A percentile compares a stretch with the other conserved stretches of the same genome.
Evolutionary conservation across 2,329 filamentous ascomycete genomes (phyloP).

Genomic region (Microascus cirrosus): DNA sequence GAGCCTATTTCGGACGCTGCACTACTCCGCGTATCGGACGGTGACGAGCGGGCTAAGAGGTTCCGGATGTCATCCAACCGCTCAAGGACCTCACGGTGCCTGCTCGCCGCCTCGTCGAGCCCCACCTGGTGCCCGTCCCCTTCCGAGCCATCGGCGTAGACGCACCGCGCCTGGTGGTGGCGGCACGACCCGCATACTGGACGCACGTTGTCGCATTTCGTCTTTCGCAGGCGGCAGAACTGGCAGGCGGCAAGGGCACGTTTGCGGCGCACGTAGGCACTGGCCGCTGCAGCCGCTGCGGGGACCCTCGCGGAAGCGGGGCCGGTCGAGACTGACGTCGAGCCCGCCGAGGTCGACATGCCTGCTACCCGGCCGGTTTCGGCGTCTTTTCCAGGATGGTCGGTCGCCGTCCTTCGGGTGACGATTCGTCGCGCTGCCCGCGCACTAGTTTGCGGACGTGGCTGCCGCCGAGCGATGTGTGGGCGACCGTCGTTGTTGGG

Average conservation of each 20-base stretch:
- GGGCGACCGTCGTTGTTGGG: too few species aligned
- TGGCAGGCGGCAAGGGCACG: not conserved
- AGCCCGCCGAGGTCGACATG: too few species aligned
- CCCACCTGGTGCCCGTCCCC: not conserved
- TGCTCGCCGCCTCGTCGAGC: constrained; percentile 2
- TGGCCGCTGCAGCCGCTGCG: too few species aligned
- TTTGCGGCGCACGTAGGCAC: not conserved
- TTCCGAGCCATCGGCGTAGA: constrained; percentile 1
- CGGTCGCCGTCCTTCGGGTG: too few species aligned
- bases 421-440: too few species aligned
- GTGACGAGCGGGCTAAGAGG: not conserved
- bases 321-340: too few species aligned
- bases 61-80: constrained; percentile 2
- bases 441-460: too few species aligned
- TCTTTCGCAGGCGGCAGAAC: not conserved
- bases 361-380: too few species aligned
- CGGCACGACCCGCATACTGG: not conserved
- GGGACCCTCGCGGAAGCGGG: too few species aligned
- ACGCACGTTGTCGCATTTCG: not conserved
- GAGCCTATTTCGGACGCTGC: not conserved
- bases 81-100: constrained; percentile 4
- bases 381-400: too few species aligned
- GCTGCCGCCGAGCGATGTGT: too few species aligned
- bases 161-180: not conserved
- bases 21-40: not conserved